Base-by-base conservation (phyloP, 192 early-diverging fungal genomes). In the Backusella australiensis region DNA sequence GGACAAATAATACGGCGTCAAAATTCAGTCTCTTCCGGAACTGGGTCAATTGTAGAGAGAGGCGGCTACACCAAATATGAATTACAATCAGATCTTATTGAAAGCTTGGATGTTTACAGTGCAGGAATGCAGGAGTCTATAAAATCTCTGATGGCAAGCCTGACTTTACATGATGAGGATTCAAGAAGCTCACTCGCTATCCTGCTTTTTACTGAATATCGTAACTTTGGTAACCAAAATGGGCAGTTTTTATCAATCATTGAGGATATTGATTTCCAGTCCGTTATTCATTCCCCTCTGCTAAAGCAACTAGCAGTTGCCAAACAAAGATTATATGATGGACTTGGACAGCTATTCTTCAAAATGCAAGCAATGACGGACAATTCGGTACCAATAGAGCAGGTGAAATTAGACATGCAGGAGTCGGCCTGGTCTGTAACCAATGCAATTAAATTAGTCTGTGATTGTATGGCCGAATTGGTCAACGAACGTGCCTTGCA, bases 91-190 rank as follows among this genome's bases (percentile, higher is more conserved):
- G 80, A 81, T 59, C 35, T 77, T 14, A 66, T 65, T 46, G 73
- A 81, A 36, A 77, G 29, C 34, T 49, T 81, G 6, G 72, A 81
- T 23, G 66, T 68, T 4, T 77, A 77, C 23, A 36, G 75, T 2
- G 32, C 35, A 6, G 69, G 74, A 35, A 74, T 82, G 49, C 73
- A 73, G n/a, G 78, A 82, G 66, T 77, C 81, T 15, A 73, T 74
- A 23, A 67, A 74, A 23, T 32, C 36, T 23, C 11, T 72, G 1
- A 49, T 56, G 9, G 19, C 29, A 17, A 70, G 41, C 34, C 26
- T 69, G 38, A 72, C 56, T 29, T 71, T 34, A 65, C n/a, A 42
- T 32, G 56, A 63, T 63, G 26, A 63, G 23, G 53, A 71, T 56
- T 29, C 41, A 69, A 59, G 67, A 21, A 35, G 29, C 15, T 69